phyloP scores from a whole-genome alignment of 345 rosid genomes.

The Psidium guajava region DNA sequence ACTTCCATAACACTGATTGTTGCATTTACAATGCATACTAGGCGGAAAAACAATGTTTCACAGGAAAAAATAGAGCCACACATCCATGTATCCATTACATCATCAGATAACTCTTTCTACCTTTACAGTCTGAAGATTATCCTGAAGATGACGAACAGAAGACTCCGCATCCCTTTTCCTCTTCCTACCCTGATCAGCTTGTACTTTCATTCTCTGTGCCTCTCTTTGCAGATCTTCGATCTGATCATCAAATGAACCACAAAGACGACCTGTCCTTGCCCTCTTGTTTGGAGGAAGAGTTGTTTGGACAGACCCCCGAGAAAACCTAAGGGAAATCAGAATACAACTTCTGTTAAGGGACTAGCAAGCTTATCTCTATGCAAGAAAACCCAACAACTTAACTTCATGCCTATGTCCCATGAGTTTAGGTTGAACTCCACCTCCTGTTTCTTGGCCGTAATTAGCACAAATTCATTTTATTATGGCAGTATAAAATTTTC shows the following conservation, averaged over 20 bases:
- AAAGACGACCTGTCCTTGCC: conserved; percentile 54
- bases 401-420: background rate
- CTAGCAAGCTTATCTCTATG: background rate
- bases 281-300: conserved; percentile 53
- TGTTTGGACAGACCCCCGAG: conserved; percentile 79
- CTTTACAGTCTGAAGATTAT: conserved; percentile 31
- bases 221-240: conserved; percentile 53
- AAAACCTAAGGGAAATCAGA: conserved; percentile 47
- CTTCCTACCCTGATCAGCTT: conserved; percentile 34
- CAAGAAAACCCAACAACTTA: background rate
- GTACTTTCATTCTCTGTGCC: conserved; percentile 16
- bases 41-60: background rate
- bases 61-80: background rate
- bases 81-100: background rate
- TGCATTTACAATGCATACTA: background rate
- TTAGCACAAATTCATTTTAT: background rate
- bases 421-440: background rate
- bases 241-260: conserved; percentile 72
- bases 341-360: background rate
- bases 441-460: background rate
- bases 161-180: conserved; percentile 48
- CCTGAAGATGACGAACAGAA: conserved; percentile 32
- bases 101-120: conserved; percentile 18
- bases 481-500: background rate
- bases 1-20: background rate